Evolutionary conservation across 345 rosid genomes (phyloP).

Genomic region (Boechera retrofracta): DNA sequence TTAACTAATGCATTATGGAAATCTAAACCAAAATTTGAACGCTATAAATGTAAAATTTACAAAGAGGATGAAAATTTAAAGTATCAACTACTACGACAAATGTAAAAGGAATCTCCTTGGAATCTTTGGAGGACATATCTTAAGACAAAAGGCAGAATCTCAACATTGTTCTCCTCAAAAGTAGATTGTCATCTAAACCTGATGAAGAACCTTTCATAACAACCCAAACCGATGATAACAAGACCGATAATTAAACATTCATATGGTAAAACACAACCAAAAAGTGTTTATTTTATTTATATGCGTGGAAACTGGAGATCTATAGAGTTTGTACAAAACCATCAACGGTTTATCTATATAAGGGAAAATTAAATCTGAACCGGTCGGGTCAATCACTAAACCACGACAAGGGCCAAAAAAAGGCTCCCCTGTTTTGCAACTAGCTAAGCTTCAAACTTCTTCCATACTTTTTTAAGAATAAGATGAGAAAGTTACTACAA

Average conservation of each 20-base stretch:
- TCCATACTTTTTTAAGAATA: conserved; percentile 43
- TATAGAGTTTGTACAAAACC: conserved; percentile 33
- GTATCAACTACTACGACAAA: conserved; percentile 24
- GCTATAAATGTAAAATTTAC: too few species aligned
- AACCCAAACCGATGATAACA: background rate
- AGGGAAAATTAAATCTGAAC: conserved; percentile 18
- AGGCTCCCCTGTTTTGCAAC: conserved; percentile 27
- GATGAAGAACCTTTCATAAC: background rate
- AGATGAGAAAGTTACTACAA: conserved; percentile 42
- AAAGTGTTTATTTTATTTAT: conserved; percentile 13
- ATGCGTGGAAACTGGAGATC: conserved; percentile 41
- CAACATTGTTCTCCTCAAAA: conserved; percentile 9
- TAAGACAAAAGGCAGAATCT: conserved; percentile 24
- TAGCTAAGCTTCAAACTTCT: conserved; percentile 41
- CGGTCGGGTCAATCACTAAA: conserved; percentile 36
- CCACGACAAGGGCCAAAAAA: conserved; percentile 42
- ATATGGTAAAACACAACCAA: conserved; percentile 2
- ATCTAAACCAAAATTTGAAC: background rate
- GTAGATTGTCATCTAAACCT: conserved; percentile 28
- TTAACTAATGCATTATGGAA: background rate
- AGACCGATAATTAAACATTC: background rate
- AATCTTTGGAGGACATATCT: background rate
- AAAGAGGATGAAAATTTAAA: background rate
- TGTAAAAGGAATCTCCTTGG: conserved; percentile 15
- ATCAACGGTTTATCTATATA: conserved; percentile 17